Conservation (phyloP, 306 rosid species). For the Amphicarpaea edgeworthii region DNA sequence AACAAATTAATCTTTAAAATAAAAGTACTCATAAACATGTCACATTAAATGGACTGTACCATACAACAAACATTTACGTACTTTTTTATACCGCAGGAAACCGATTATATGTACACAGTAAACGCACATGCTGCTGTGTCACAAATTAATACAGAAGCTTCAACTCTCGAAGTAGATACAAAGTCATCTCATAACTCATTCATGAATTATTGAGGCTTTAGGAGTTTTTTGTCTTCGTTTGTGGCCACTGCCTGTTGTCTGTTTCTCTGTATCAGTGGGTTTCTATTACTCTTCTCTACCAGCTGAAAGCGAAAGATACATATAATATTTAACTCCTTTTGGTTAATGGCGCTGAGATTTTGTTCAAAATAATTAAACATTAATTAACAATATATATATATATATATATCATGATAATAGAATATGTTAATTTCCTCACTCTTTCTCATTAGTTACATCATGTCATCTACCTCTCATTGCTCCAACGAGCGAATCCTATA, state of each 20-base stretch:
- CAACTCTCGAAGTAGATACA: not conserved
- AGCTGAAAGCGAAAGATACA: constrained; percentile 22
- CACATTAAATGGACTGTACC: not conserved
- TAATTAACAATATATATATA: too few species aligned
- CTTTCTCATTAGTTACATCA: not conserved
- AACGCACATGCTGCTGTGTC: not conserved
- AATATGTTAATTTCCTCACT: not conserved
- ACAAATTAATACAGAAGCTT: not conserved
- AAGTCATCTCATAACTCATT: not conserved
- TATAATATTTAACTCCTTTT: constrained; percentile 3
- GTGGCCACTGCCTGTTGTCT: not conserved
- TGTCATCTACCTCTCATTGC: not conserved
- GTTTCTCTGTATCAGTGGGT: not conserved
- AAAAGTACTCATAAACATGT: not conserved
- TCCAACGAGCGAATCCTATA: not conserved
- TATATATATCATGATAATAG: not conserved
- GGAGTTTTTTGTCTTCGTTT: not conserved
- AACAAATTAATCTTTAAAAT: too few species aligned
- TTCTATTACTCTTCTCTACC: not conserved
- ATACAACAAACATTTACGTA: not conserved
- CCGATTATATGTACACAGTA: not conserved
- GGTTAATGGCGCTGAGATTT: constrained; percentile 8
- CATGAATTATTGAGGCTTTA: not conserved
- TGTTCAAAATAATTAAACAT: not conserved
- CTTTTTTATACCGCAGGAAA: not conserved